Percentiles rank a stretch among this genome's conserved stretches.
phyloP scores from a whole-genome alignment of 2,329 filamentous ascomycete genomes.

The Chrysoporthe deuterocubensis region DNA sequence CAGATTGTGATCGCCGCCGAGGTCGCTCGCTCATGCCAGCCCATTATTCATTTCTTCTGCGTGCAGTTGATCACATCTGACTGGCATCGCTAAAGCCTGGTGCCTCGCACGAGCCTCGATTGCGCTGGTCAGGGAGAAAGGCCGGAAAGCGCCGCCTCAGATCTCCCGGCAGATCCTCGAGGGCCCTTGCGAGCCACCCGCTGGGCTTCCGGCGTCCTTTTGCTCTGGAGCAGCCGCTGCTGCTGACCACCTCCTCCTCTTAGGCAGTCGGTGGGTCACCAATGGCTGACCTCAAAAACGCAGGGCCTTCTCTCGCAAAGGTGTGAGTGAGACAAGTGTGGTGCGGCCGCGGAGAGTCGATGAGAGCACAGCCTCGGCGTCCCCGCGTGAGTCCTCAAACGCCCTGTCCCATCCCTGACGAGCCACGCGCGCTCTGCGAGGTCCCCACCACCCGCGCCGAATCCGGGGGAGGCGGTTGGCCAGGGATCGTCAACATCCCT shows the following conservation, averaged over 20 bases:
- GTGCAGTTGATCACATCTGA: slow-evolving; percentile 20
- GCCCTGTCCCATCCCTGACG: not conserved
- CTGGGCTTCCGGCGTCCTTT: not conserved
- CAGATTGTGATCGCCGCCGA: not conserved
- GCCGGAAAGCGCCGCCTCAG: slow-evolving; percentile 18
- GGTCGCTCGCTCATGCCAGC: not conserved
- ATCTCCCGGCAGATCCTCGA: slow-evolving; percentile 20
- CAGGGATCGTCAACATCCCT: slow-evolving; percentile 21
- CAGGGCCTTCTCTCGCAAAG: not conserved
- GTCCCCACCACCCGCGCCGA: not conserved
- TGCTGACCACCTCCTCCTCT: not conserved
- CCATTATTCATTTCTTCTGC: slow-evolving; percentile 4
- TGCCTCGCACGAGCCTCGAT: not conserved
- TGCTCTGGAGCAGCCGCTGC: not conserved
- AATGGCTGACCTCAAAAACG: not conserved
- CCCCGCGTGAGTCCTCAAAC: not conserved
- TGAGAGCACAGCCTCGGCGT: not conserved
- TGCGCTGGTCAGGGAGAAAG: slow-evolving; percentile 6
- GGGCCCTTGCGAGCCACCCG: slow-evolving; percentile 11
- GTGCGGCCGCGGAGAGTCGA: too few relatives aligned
- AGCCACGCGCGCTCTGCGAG: slow-evolving; percentile 3
- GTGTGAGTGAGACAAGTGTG: not conserved
- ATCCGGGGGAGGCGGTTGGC: slow-evolving; percentile 1
- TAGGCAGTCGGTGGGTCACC: not conserved
- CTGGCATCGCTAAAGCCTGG: not conserved